phyloP scores from a whole-genome alignment of 176 grass and related monocot genomes.

The Panicum miliaceum region DNA sequence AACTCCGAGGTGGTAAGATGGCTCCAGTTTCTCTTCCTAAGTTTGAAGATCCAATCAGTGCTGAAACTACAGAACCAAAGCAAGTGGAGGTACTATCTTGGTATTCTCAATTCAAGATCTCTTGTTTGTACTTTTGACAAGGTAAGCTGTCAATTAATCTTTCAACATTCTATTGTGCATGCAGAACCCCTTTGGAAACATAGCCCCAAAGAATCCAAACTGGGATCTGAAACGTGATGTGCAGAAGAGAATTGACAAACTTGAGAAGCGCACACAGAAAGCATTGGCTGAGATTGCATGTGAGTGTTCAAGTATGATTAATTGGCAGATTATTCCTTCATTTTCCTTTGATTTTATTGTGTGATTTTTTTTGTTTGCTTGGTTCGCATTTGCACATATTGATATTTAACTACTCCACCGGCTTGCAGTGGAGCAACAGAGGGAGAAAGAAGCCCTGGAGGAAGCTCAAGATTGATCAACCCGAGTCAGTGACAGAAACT shows the following conservation, averaged over 20 bases:
- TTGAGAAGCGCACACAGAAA: constrained; percentile 95
- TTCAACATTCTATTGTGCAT: constrained; percentile 1
- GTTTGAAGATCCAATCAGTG: constrained; percentile 83
- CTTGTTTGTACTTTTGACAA: background rate
- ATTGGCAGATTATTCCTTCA: constrained; percentile 2
- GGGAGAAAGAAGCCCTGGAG: constrained; percentile 60
- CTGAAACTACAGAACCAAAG: constrained; percentile 59
- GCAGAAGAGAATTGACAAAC: constrained; percentile 89
- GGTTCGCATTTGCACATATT: background rate
- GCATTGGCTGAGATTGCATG: constrained; percentile 75
- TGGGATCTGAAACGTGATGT: constrained; percentile 91
- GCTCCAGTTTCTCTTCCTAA: constrained; percentile 69
- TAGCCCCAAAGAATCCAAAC: constrained; percentile 98
- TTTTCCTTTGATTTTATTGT: background rate
- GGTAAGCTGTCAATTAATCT: background rate
- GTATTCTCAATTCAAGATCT: background rate
- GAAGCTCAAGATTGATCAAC: constrained; percentile 47
- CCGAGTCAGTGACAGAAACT: background rate
- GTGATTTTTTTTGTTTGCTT: background rate
- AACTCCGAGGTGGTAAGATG: constrained; percentile 81
- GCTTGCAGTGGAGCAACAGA: constrained; percentile 79
- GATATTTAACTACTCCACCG: background rate
- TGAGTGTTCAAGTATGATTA: constrained; percentile 40
- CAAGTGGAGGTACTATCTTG: constrained; percentile 62
- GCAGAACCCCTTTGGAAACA: constrained; percentile 88